Base-by-base conservation (phyloP, 768 basidiomycete species). In the Tylopilus balloui region DNA sequence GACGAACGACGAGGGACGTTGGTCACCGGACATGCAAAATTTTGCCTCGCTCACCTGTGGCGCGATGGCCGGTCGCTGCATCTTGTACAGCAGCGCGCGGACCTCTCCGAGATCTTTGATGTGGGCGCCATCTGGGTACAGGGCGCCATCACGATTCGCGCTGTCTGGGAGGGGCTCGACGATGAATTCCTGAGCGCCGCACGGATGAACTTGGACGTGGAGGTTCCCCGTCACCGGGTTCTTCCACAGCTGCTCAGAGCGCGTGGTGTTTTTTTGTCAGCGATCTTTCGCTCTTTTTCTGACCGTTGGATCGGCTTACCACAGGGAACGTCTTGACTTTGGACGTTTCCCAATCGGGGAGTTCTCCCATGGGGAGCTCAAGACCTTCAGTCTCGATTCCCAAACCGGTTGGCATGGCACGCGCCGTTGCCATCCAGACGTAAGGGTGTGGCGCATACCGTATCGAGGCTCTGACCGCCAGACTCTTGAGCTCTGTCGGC, bases 141-240 rank as follows among this genome's bases (percentile, higher is more conserved):
- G 72, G 4, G 88, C 83, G 0, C 75, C 81, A 35, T 82, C 76
- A 10, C 77, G 74, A 23, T 69, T 69, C 0, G 78, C 77, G 20
- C 78, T 78, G 37, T 69, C 73, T 0, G 89, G 88, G 0, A 94
- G 76, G 14, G 91, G 80, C n/a, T 78, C 79, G 55, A 96, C 71
- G 47, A 84, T 53, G 25, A 94, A 75, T 56, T 86, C 81, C 31
- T 73, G 67, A 1, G 67, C 81, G 25, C 82, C 91, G 57, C 86
- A 88, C 4, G 88, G 92, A 64, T 95, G 93, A 4, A 95, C 92
- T 63, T 97, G 81, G 71, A 94, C 84, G 64, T 94, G 89, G 19
- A 97, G 76, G 2, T 73, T 72, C 21, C 84, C 83, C 12, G 92
- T 95, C 8, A 81, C 79, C 1, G 92, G 90, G 68, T 94, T 95